These are phyloP conservation scores for Scedosporium minutisporum DNA, from an alignment of 2,329 filamentous ascomycete species.

Conservation along the genomic window DNA sequence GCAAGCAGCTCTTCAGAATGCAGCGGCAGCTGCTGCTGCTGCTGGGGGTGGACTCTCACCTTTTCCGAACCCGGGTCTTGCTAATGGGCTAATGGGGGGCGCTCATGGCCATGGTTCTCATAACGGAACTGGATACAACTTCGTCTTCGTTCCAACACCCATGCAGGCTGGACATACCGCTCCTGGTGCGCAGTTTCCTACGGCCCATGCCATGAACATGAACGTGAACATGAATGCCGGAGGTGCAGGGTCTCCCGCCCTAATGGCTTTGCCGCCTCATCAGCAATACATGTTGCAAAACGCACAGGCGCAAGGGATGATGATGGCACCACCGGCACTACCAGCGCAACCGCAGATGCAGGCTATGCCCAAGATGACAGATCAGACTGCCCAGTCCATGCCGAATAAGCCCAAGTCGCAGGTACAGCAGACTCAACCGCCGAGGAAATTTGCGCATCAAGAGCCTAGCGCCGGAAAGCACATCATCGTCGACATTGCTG, in stretches of 20 bases:
- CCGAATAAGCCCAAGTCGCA: neutral
- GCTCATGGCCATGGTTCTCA: neutral
- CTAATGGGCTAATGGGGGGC: neutral
- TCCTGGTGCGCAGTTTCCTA: neutral
- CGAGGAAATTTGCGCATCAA: neutral
- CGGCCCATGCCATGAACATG: neutral
- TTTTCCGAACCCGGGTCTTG: neutral
- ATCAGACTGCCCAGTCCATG: neutral
- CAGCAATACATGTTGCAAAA: conserved; percentile 1
- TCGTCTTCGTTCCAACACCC: conserved; percentile 4
- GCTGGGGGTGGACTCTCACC: neutral
- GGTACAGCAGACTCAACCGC: neutral
- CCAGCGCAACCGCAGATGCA: neutral
- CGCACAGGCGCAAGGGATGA: neutral
- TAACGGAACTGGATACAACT: neutral
- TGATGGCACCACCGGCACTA: neutral
- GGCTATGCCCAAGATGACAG: neutral
- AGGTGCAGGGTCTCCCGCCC: neutral
- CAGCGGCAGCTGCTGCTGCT: neutral
- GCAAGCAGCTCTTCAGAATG: neutral
- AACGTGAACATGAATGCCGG: neutral
- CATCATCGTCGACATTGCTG: conserved; percentile 38
- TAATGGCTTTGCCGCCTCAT: neutral
- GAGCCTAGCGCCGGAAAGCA: conserved; percentile 18
- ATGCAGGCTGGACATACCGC: neutral